phyloP scores from a whole-genome alignment of 352 stramenopile species.

The Pelagophyceae sp. region DNA sequence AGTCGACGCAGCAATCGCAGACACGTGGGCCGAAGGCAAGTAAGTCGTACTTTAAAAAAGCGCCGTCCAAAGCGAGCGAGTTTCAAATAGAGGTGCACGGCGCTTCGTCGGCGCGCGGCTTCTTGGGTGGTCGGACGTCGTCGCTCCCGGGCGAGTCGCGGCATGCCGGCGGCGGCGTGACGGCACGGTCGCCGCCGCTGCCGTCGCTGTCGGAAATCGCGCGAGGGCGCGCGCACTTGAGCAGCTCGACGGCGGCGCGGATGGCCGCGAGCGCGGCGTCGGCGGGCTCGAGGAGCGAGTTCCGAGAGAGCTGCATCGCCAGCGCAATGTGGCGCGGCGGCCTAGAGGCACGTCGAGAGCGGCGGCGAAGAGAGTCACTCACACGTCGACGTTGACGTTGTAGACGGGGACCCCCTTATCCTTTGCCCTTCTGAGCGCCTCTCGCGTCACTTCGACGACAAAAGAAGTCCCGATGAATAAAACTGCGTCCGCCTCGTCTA shows the following conservation, averaged over 20 bases:
- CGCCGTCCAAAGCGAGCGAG: no score
- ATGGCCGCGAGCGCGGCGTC: neutral
- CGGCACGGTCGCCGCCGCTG: no score
- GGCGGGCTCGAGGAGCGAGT: neutral
- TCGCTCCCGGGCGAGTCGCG: no score
- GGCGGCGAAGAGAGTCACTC: no score
- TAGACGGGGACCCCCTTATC: constrained; percentile 40
- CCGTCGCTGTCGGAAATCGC: no score
- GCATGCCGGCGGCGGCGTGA: no score
- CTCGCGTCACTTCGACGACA: constrained; percentile 46
- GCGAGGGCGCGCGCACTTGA: neutral
- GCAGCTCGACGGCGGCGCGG: neutral
- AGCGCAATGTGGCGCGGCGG: neutral
- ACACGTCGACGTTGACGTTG: constrained; percentile 47
- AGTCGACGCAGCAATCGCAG: constrained; percentile 84
- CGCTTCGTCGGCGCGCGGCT: no score
- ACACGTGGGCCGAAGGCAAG: constrained; percentile 99
- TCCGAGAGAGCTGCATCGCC: neutral
- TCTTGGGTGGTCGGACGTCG: no score
- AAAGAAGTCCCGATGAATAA: constrained; percentile 60
- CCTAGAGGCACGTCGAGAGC: no score
- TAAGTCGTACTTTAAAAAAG: no score
- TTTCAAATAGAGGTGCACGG: no score
- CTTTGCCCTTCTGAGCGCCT: constrained; percentile 45
- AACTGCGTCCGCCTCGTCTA: constrained; percentile 37